Conservation (phyloP, 2,329 filamentous ascomycete species). For the Emergomyces orientalis region DNA sequence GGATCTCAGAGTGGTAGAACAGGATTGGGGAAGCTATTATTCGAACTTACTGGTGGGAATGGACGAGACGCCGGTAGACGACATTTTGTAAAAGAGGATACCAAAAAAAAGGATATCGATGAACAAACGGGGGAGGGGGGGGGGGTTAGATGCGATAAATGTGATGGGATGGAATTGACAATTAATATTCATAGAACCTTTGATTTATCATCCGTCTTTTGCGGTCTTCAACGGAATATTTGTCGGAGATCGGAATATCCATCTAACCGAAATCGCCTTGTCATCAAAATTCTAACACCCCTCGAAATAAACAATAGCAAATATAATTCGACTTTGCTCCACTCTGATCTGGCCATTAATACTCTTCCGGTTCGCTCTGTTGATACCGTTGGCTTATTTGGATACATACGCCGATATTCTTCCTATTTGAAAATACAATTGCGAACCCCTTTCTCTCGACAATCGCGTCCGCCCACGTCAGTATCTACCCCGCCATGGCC, state of each 20-base stretch:
- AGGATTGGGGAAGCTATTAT: neutral
- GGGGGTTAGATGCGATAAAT: neutral
- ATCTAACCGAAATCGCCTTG: neutral
- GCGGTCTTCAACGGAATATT: neutral
- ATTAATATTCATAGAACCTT: too few relatives aligned
- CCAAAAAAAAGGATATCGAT: neutral
- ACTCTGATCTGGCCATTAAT: too few relatives aligned
- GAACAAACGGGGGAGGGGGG: neutral
- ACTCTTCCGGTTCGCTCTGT: neutral
- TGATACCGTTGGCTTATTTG: neutral
- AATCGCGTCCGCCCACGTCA: constrained; percentile 5
- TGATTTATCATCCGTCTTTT: too few relatives aligned
- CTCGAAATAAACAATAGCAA: constrained; percentile 1
- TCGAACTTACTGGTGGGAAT: constrained; percentile 4
- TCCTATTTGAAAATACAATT: constrained; percentile 2
- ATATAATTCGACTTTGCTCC: neutral
- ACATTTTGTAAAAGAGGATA: constrained; percentile 5
- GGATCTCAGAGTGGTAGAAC: neutral
- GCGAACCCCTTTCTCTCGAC: constrained; percentile 12
- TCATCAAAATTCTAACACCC: neutral
- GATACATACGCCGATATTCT: neutral
- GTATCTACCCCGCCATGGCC: constrained; percentile 41
- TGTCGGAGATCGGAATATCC: neutral
- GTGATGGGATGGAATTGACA: neutral
- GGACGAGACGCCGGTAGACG: constrained; percentile 2